These are phyloP conservation scores for Periglandula ipomoeae DNA, from an alignment of 2,329 filamentous ascomycete species.

Conservation along the genomic window DNA sequence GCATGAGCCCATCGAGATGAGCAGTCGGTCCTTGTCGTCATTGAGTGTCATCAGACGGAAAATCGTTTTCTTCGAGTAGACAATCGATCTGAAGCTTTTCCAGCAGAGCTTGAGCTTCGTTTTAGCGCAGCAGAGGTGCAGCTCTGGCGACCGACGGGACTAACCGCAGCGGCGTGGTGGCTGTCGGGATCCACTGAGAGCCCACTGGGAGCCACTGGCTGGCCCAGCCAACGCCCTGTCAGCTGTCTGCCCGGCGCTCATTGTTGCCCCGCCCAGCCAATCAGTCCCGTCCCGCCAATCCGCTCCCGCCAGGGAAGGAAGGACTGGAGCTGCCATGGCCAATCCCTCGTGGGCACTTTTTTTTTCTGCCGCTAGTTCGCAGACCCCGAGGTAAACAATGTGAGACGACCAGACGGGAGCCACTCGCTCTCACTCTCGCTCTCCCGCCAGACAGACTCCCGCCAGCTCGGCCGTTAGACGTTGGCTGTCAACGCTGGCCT, in stretches of 20 bases:
- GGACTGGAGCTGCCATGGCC: not conserved
- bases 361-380: not conserved
- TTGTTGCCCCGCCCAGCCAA: not conserved
- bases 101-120: too few species aligned
- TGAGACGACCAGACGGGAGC: not conserved
- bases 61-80: too few species aligned
- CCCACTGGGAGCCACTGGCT: not conserved
- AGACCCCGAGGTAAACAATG: slow-evolving; percentile 4
- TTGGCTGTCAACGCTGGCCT: not conserved
- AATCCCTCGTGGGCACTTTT: not conserved
- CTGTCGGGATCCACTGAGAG: not conserved
- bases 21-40: too few species aligned
- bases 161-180: slow-evolving; percentile 6
- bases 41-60: too few species aligned
- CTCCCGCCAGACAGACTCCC: not conserved
- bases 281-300: not conserved
- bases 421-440: not conserved
- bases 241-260: too few species aligned
- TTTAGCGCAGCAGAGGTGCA: not conserved
- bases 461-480: not conserved
- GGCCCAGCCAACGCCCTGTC: not conserved
- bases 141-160: slow-evolving; percentile 3
- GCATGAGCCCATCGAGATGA: too few species aligned
- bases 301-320: not conserved
- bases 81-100: too few species aligned